These are phyloP conservation scores for Exutisphaerella laricina DNA, from an alignment of 2,329 filamentous ascomycete genomes.

Conservation along the genomic window DNA sequence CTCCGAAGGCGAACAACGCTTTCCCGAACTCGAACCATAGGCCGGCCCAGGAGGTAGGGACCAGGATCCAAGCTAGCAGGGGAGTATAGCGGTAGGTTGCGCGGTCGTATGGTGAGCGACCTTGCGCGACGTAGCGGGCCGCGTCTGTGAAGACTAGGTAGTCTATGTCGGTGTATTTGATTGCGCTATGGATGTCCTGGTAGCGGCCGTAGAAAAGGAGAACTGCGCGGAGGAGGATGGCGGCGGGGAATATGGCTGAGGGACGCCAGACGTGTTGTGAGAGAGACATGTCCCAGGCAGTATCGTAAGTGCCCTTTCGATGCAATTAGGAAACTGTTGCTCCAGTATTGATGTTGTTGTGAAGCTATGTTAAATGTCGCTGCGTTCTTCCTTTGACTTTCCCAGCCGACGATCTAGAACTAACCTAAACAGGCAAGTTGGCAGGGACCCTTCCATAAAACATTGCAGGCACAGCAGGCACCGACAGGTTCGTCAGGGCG, in stretches of 20 bases:
- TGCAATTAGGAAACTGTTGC: too few species aligned
- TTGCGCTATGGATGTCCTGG: slow-evolving; percentile 83
- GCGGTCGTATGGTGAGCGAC: slow-evolving; percentile 71
- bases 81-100: slow-evolving; percentile 98
- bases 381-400: too few species aligned
- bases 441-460: too few species aligned
- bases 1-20: slow-evolving; percentile 73
- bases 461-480: too few species aligned
- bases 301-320: too few species aligned
- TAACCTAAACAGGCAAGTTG: too few species aligned
- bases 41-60: slow-evolving; percentile 65
- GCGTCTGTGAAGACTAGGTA: slow-evolving; percentile 98
- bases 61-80: slow-evolving; percentile 81
- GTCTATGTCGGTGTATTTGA: slow-evolving; percentile 99
- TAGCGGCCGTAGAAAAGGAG: slow-evolving; percentile 85
- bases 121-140: slow-evolving; percentile 65
- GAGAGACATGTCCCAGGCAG: neutral
- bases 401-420: too few species aligned
- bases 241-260: slow-evolving; percentile 38
- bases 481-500: too few species aligned
- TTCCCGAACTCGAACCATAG: slow-evolving; percentile 80
- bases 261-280: slow-evolving; percentile 19
- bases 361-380: too few species aligned
- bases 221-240: slow-evolving; percentile 59
- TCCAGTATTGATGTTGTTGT: too few species aligned